Evolutionary conservation across 148 eudicot species (phyloP), one percentile per base, ranked within the genome.

Genomic region (Spergularia marina): DNA sequence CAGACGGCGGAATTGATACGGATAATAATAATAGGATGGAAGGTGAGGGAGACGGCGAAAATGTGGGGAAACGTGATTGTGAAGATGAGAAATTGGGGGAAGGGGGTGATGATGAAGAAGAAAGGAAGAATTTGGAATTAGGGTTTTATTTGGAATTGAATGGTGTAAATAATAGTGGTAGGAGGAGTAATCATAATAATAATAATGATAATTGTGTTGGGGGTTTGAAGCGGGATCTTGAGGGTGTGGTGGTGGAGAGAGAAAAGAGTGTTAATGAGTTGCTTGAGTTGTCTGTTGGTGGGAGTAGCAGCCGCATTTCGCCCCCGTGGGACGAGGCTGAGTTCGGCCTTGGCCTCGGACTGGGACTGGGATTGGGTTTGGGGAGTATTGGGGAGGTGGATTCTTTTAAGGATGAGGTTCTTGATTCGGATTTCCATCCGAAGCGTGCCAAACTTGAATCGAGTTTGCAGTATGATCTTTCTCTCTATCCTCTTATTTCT

Each of bases 361-460:
- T 30, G 34, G 34, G 34, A 2, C 1, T 9, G 68, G 9, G 18
- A 41, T 4, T 64, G 21, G 12, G 21, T 34, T 21, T 59, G 64
- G 12, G 36, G 21, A 25, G 21, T 59, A 12, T 59, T 1, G 9
- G 74, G 71, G 3, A 66, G 81, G 7, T 79, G 0, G 15, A 79
- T 1, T 70, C 78, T 0, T 78, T 72, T 17, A 2, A 60, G 23
- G 81, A 54, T 13, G 86, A 73, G 64, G 73, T 55, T 61, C 74
- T 53, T 64, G 82, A 80, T 68, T 75, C 82, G 4, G 93, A 91
- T 72, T 79, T 80, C 36, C 88, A 87, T 73, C 83, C 77, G 78
- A 94, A 94, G 84, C 93, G 97, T 40, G 89, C 96, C 17, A 94
- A 91, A 84, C 40, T 84, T 47, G 81, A 77, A 51, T 73, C 53